Evolutionary conservation across 352 stramenopile genomes (phyloP).

Genomic region (Phytophthora sojae): DNA sequence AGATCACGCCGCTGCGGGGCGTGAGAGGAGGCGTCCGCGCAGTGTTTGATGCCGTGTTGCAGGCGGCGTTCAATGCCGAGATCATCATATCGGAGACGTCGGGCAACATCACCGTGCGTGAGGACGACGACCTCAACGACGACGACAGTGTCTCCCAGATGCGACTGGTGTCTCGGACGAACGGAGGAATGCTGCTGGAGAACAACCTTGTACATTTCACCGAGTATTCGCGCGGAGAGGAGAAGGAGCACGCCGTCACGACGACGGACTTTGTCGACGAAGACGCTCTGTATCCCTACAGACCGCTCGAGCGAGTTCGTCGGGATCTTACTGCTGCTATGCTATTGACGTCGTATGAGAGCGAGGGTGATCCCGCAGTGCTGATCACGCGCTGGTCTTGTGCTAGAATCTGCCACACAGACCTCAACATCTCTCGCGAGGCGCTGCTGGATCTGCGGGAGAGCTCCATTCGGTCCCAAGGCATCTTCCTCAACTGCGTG

Average conservation of each 20-base stretch:
- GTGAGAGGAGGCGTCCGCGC: constrained; percentile 46
- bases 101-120: constrained; percentile 69
- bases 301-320: constrained; percentile 42
- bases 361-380: constrained; percentile 24
- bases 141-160: constrained; percentile 46
- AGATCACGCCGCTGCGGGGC: constrained; percentile 47
- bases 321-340: constrained; percentile 46
- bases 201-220: constrained; percentile 48
- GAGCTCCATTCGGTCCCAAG: constrained; percentile 25
- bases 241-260: constrained; percentile 36
- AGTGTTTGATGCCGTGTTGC: constrained; percentile 56
- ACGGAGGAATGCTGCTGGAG: constrained; percentile 35
- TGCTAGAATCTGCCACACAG: constrained; percentile 32
- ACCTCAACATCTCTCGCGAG: constrained; percentile 28
- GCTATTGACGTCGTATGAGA: constrained; percentile 26
- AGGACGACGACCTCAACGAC: constrained; percentile 67
- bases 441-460: constrained; percentile 27
- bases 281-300: constrained; percentile 59
- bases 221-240: constrained; percentile 22
- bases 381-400: constrained; percentile 37
- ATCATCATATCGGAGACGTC: constrained; percentile 71
- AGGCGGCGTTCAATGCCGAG: constrained; percentile 62
- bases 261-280: constrained; percentile 52
- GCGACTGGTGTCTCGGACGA: constrained; percentile 49
- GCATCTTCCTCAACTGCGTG: constrained; percentile 38